Percentiles rank a stretch among this genome's conserved stretches.
Evolutionary conservation across 805 yeast genomes (phyloP).

Genomic region (Hanseniaspora mollemarum): DNA sequence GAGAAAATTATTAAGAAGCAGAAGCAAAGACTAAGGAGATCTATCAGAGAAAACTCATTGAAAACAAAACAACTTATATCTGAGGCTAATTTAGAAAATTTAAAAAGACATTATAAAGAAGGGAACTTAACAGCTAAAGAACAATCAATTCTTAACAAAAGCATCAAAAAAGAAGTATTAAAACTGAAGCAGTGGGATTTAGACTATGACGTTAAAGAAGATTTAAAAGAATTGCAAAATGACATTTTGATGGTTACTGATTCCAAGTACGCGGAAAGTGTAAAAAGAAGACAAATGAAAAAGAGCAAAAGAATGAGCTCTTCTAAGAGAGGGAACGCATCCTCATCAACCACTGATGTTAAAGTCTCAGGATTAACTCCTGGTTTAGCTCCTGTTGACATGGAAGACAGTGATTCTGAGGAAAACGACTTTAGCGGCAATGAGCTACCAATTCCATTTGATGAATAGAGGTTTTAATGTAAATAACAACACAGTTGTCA

Average conservation of each 20-base stretch:
- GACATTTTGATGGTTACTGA: slow-evolving; percentile 34
- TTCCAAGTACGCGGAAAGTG: slow-evolving; percentile 30
- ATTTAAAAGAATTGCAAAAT: slow-evolving; percentile 34
- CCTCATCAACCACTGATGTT: slow-evolving; percentile 23
- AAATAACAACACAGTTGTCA: no score
- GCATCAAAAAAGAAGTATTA: slow-evolving; percentile 32
- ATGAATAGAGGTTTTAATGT: no score
- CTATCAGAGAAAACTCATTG: slow-evolving; percentile 20
- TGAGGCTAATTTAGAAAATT: slow-evolving; percentile 29
- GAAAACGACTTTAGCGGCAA: slow-evolving; percentile 22
- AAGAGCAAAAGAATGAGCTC: slow-evolving; percentile 20
- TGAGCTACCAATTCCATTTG: background rate
- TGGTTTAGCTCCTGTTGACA: slow-evolving; percentile 73
- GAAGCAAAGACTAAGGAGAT: slow-evolving; percentile 26
- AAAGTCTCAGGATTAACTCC: slow-evolving; percentile 61
- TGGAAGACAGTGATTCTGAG: slow-evolving; percentile 41
- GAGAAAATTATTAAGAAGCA: slow-evolving; percentile 30
- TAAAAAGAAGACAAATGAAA: slow-evolving; percentile 25
- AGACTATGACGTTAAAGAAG: slow-evolving; percentile 32
- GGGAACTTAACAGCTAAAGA: slow-evolving; percentile 30
- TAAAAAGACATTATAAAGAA: slow-evolving; percentile 28
- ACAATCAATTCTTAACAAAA: slow-evolving; percentile 28
- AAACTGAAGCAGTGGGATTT: slow-evolving; percentile 35
- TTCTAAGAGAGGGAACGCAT: slow-evolving; percentile 26
- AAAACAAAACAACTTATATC: slow-evolving; percentile 24